Evolutionary conservation across 2,329 filamentous ascomycete genomes (phyloP).

Genomic region (Penicillium frequentans): DNA sequence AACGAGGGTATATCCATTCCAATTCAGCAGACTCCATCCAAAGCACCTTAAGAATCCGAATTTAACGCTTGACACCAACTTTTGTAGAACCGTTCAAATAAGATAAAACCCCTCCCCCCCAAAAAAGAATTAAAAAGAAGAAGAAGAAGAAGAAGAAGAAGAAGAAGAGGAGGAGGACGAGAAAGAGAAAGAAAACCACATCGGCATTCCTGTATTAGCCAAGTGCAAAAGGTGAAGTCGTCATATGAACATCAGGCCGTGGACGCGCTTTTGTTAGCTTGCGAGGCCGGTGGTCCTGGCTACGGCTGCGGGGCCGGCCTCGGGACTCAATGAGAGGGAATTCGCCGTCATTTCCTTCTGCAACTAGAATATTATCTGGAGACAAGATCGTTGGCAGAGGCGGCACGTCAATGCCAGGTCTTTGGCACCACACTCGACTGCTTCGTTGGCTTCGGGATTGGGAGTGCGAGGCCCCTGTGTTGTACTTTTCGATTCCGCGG

Average conservation of each 20-base stretch:
- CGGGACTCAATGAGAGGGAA: slow-evolving; percentile 15
- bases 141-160: not conserved
- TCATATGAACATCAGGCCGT: slow-evolving; percentile 15
- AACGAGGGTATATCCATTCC: slow-evolving; percentile 25
- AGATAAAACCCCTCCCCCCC: not conserved
- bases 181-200: not conserved
- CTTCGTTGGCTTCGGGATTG: slow-evolving; percentile 15
- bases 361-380: slow-evolving; percentile 11
- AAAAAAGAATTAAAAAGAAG: not conserved
- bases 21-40: slow-evolving; percentile 12
- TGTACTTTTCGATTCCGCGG: not conserved
- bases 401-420: slow-evolving; percentile 17
- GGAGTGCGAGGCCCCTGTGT: slow-evolving; percentile 4
- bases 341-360: not conserved
- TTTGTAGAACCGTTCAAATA: slow-evolving; percentile 3
- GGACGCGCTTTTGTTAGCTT: slow-evolving; percentile 17
- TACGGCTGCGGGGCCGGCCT: slow-evolving; percentile 26
- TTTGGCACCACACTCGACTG: slow-evolving; percentile 17
- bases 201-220: slow-evolving; percentile 3
- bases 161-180: not conserved
- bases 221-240: slow-evolving; percentile 12
- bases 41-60: not conserved
- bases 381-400: slow-evolving; percentile 22
- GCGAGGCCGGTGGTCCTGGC: slow-evolving; percentile 20
- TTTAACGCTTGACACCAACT: not conserved